Base-by-base conservation (phyloP, 352 stramenopile genomes). In the Globisporangium alternatum region DNA sequence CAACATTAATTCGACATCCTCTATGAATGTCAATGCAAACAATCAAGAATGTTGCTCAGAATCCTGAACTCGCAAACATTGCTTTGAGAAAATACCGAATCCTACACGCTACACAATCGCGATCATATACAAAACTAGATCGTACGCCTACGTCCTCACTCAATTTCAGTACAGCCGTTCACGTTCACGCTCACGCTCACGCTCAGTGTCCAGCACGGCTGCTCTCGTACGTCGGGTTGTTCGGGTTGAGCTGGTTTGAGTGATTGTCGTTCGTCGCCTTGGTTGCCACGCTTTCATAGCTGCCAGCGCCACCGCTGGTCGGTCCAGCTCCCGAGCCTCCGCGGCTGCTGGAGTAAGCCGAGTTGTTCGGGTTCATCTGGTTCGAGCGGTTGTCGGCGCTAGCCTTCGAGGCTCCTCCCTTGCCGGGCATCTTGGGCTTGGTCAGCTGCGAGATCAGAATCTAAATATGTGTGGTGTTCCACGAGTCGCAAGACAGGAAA, bases 211-310 rank as follows among this genome's bases (percentile, higher is more conserved):
- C 56, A 39, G 54, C 43, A 33, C 59, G 65, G 44, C 59, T 56
- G 22, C 51, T 56, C 22, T 71, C 9, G 49, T 77, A 83, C 22
- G 62, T 31, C 0, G 63, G 15, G 22, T 83, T 83, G 53, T 83
- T 83, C 0, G 75, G 72, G 22, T 83, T 83, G 8, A 80, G 39
- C 35, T 83, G 75, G 41, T 78, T 80, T 0, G 72, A 51, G 13
- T 57, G 65, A 35, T 71, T 76, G 43, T 73, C 59, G 3, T 37
- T 13, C 25, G 69, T 66, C 45, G 56, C 66, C 37, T 75, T 65
- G n/a, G 59, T 54, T 59, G 60, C 45, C 30, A 53, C 10, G 60
- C 17, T 60, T 60, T 12, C 10, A 15, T 48, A 28, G 12, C 22
- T 22, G 41, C 25, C n/a, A 15, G 31, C 33, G 4, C n/a, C 31